Evolutionary conservation across 2,329 filamentous ascomycete species (phyloP), one percentile per base, ranked within the genome.

Genomic region (Leptodontidium sp.): DNA sequence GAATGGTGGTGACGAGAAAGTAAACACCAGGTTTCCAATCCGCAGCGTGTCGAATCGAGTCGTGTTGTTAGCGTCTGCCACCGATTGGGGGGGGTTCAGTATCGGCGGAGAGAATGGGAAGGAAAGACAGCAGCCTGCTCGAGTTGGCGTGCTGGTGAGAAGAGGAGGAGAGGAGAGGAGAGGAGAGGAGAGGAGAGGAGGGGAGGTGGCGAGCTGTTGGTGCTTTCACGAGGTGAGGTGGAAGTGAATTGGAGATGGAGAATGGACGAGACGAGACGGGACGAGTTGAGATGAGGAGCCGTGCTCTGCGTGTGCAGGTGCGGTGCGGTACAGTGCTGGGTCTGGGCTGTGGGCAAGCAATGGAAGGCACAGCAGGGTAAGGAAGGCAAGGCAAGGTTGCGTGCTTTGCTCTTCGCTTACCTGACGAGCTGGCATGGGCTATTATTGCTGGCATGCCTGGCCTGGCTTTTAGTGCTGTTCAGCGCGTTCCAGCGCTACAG

Each of bases 21-120:
- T 72, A 72, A 72, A 72, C 68, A 72, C 68, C 45, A 35, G 29
- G 52, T n/a, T 59, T 66, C 26, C 45, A 40, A 29, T 38, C n/a
- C 55, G 9, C 12, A 63, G n/a, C 64, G 55, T 66, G 64, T 55
- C 49, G 43, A 47, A 11, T 38, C 29, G 47, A 50, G 35, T 43
- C 21, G 64, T 43, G 35, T 61, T 21, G 29, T 50, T 24, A 32
- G 49, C n/a, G 32, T n/a, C 53, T 64, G 58, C 40, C 52, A 43
- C 59, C 38, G 47, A 49, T 38, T 32, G 38, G 61, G 45, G 38
- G 38, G 11, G n/a, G 32, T 24, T 38, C 6, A 43, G n/a, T 40
- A n/a, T 53, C 21, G 26, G 40, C 21, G 40, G 52, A 45, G 62
- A 35, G 4, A 15, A 38, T 9, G 12, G 17, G 43, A 32, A 40